These are phyloP conservation scores for Pistacia integerrima DNA, from an alignment of 345 rosid genomes.

Conservation along the genomic window DNA sequence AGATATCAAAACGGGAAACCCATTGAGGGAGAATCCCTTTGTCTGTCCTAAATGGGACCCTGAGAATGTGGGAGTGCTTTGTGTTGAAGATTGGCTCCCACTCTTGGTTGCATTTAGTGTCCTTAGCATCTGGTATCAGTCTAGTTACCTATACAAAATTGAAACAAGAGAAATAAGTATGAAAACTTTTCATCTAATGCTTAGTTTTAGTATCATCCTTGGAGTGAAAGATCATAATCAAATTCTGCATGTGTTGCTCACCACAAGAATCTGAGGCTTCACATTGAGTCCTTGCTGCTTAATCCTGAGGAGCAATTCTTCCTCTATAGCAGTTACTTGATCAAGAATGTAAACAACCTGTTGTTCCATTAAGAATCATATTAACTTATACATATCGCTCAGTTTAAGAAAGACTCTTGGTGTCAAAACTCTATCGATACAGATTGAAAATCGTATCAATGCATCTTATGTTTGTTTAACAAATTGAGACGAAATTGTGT, in stretches of 20 bases:
- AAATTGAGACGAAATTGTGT: too few relatives aligned
- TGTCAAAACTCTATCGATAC: background rate
- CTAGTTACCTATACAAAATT: constrained; percentile 51
- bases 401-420: too few relatives aligned
- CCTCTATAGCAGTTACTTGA: constrained; percentile 94
- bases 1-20: constrained; percentile 90
- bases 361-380: background rate
- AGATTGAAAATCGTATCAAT: background rate
- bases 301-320: constrained; percentile 67
- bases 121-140: constrained; percentile 77
- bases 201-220: background rate
- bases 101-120: constrained; percentile 85
- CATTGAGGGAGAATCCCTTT: constrained; percentile 74
- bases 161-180: background rate
- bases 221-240: background rate
- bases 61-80: constrained; percentile 73
- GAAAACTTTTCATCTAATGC: background rate
- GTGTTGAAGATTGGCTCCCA: constrained; percentile 65
- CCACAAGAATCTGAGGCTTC: constrained; percentile 92
- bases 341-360: constrained; percentile 98
- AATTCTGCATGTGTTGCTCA: constrained; percentile 28
- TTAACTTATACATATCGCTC: too few relatives aligned
- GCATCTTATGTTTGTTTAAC: too few relatives aligned
- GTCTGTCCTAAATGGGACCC: constrained; percentile 78
- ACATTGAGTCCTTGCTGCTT: constrained; percentile 70